Percentiles rank a stretch among this genome's conserved stretches.
Evolutionary conservation across 73 alveolate genomes (phyloP).

Genomic region (Symbiodinium natans): DNA sequence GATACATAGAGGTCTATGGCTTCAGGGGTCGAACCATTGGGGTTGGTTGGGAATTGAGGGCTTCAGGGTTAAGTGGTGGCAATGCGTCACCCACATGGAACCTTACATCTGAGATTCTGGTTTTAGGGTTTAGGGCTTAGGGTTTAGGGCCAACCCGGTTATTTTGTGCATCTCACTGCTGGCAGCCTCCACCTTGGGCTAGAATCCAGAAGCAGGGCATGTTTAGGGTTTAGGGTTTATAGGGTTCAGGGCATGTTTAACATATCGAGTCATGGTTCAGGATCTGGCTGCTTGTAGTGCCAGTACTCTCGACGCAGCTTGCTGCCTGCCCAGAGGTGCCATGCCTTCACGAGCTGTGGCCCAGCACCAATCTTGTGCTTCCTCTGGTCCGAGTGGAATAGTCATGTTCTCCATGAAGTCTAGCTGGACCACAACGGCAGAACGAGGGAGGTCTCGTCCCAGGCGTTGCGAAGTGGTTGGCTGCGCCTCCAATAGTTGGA

Average conservation of each 20-base stretch:
- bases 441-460: background rate
- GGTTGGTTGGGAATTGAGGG: background rate
- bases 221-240: background rate
- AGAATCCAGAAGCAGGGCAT: no score
- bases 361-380: background rate
- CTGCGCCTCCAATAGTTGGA: no score
- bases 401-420: background rate
- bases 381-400: background rate
- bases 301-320: background rate
- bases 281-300: constrained; percentile 11
- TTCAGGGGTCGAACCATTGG: no score
- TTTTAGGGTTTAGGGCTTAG: background rate
- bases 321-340: background rate
- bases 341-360: background rate
- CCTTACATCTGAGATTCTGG: background rate
- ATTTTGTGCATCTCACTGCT: no score
- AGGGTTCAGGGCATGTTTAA: background rate
- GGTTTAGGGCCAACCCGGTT: background rate
- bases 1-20: no score
- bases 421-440: background rate
- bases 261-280: constrained; percentile 10
- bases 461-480: background rate
- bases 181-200: no score
- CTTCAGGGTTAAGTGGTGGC: background rate
- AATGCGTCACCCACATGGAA: background rate